Base-by-base conservation (phyloP, 2,329 filamentous ascomycete genomes). In the Achaetomium macrosporum region DNA sequence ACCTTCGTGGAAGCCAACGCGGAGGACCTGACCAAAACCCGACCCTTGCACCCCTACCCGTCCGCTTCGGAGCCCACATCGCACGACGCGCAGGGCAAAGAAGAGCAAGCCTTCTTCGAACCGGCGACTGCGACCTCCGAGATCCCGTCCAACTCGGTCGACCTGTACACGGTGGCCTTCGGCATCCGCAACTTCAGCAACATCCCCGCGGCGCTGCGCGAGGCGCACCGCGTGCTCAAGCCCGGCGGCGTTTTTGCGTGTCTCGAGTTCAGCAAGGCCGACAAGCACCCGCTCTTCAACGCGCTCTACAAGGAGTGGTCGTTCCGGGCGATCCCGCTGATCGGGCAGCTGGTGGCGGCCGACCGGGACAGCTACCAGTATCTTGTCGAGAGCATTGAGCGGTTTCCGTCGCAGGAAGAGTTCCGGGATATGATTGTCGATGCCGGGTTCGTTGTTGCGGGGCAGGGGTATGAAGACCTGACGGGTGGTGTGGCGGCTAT, bases 291-390 rank as follows among this genome's bases (percentile, higher is more conserved):
- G 0, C 58, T 95, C 1, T 83, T 99, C 65, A 87, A 97, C 70
- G 82, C 84, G 16, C 70, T 92, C 1, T 99, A 99, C 73, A 95
- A 96, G 77, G 81, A 87, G 54, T 99, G 95, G 91, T 96, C 89
- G 56, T 99, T 99, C 69, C 80, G 84, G 55, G 90, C 90, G 12
- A 99, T 99, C 59, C 93, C 93, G 0, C 70, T 99, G 61, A 96
- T 99, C 65, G 95, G 93, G 2, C 92, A 99, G 73, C 67, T 99
- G 56, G 91, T 99, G 15, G 92, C 93, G 1, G 90, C 89, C 7
- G 95, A 99, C 68, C 78, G 92, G 52, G 92, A 95, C 65, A 96
- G 90, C 68, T 99, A 99, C 71, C 93, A 99, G 76, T 99, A 99
- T 71, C 77, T 99, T 10, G 93, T 99, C 10, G 93, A 99, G 77